These are phyloP conservation scores for Agroathelia rolfsii DNA, from an alignment of 1,284 basidiomycete genomes.

Conservation along the genomic window DNA sequence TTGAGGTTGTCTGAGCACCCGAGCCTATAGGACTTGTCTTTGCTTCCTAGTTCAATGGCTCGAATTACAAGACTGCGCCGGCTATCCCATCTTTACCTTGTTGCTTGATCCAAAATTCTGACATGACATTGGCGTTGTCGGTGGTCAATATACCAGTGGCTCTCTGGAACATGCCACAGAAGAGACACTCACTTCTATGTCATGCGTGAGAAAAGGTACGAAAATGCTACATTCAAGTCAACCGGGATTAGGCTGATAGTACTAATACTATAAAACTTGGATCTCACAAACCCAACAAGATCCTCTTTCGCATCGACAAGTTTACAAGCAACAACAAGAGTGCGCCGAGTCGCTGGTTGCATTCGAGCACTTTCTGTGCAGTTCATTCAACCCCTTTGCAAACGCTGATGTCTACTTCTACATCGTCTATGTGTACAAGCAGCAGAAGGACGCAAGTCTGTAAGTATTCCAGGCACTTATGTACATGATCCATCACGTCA, in stretches of 20 bases:
- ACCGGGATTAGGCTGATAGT: too few relatives aligned
- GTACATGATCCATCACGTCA: slow-evolving; percentile 45
- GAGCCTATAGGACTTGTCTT: too few relatives aligned
- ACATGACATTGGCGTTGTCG: slow-evolving; percentile 99
- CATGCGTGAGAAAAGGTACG: slow-evolving; percentile 91
- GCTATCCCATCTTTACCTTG: too few relatives aligned
- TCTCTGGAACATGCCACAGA: slow-evolving; percentile 98
- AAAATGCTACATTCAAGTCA: slow-evolving; percentile 12
- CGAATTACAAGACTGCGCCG: too few relatives aligned
- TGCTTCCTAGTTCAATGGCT: too few relatives aligned
- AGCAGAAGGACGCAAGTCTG: slow-evolving; percentile 55
- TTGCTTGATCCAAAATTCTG: slow-evolving; percentile 99
- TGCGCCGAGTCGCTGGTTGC: slow-evolving; percentile 52
- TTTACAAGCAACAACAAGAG: slow-evolving; percentile 76
- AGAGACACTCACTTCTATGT: slow-evolving; percentile 94
- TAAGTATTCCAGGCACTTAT: too few relatives aligned
- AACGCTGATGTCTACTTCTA: slow-evolving; percentile 79
- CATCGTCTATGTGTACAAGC: slow-evolving; percentile 73
- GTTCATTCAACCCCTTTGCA: slow-evolving; percentile 63
- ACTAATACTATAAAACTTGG: slow-evolving; percentile 31
- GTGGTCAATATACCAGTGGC: slow-evolving; percentile 97
- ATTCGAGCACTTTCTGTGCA: slow-evolving; percentile 67
- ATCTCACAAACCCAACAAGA: slow-evolving; percentile 76
- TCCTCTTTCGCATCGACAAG: slow-evolving; percentile 74
- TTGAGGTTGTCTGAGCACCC: too few relatives aligned